Evolutionary conservation across 495 filamentous ascomycete genomes (phyloP).

Genomic region (Aspergillus hancockii): DNA sequence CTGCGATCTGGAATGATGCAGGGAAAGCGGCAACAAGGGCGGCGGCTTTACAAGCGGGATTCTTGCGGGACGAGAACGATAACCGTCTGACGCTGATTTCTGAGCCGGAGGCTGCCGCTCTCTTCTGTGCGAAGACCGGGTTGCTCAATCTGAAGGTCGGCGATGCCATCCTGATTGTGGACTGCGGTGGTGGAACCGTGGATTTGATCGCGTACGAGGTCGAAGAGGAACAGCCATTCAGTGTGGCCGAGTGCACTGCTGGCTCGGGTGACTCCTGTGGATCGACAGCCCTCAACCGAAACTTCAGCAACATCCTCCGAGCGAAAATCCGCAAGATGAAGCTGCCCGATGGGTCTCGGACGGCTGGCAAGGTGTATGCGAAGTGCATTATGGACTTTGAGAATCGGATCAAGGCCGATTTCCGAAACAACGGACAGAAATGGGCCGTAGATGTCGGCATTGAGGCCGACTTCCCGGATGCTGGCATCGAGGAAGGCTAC

Average conservation of each 20-base stretch:
- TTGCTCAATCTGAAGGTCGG: slow-evolving; percentile 74
- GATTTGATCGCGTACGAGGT: slow-evolving; percentile 83
- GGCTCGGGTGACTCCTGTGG: slow-evolving; percentile 79
- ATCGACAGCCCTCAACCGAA: slow-evolving; percentile 76
- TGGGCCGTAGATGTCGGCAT: slow-evolving; percentile 84
- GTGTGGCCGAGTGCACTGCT: slow-evolving; percentile 74
- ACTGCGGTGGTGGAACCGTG: slow-evolving; percentile 79
- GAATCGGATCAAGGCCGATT: slow-evolving; percentile 80
- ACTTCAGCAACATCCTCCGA: slow-evolving; percentile 79
- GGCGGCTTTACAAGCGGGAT: slow-evolving; percentile 76
- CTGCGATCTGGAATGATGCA: slow-evolving; percentile 81
- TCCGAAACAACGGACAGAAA: slow-evolving; percentile 80
- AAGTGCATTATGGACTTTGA: slow-evolving; percentile 88
- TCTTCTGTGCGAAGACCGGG: slow-evolving; percentile 79
- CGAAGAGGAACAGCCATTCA: slow-evolving; percentile 76
- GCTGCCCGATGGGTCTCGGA: slow-evolving; percentile 74
- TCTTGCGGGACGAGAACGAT: slow-evolving; percentile 75
- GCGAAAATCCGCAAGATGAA: slow-evolving; percentile 84
- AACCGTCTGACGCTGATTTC: slow-evolving; percentile 73
- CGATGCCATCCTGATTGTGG: slow-evolving; percentile 76
- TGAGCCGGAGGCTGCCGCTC: slow-evolving; percentile 75
- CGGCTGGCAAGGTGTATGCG: slow-evolving; percentile 75
- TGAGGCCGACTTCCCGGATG: slow-evolving; percentile 77
- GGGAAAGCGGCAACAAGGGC: slow-evolving; percentile 76
- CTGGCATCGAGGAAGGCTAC: slow-evolving; percentile 77